Base-by-base conservation (phyloP, 192 early-diverging fungal species). In the Phlyctochytrium bullatum region DNA sequence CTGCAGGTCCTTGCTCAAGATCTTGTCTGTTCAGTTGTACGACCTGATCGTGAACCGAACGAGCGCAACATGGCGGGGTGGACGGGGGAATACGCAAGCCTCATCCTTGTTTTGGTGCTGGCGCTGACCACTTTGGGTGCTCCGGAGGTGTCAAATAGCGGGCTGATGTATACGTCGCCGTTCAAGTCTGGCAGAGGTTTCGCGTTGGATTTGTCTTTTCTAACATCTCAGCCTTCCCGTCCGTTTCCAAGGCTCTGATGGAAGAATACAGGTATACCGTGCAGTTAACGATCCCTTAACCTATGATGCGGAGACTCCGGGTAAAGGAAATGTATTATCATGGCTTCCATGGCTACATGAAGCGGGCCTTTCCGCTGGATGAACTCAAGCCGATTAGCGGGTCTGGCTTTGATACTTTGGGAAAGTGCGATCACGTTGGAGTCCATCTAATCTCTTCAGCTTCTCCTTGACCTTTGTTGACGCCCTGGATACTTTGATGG, bases 381-480 rank as follows among this genome's bases (percentile, higher is more conserved):
- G 92, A 94, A 82, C 75, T 95, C 24, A 86, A 91, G 52, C 93
- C 93, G 4, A 73, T 94, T 12, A 66, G 81, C 10, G 95, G 93
- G 72, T 72, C 23, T 14, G 92, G 93, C 1, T 78, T 86, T 36
- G 61, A 74, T 36, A 69, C 67, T 20, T 30, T 74, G 27, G 72
- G 72, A 25, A 71, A 71, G 69, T 71, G 0, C 14, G 67, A 25
- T 24, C 59, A 1, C 59, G 23, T 0, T 60, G 0, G 0, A 0
- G 33, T 2, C 20, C 36, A 12, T 17, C 27, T 50, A 0, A 54
- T 23, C 31, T 31, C 27, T 67, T 33, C 14, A 90, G 93, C 76
- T 95, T 86, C 67, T 80, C 91, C 4, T 74, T 94, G 57, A 95
- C 93, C 14, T 77, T 95, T 52, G 82, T 95, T 4, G 93, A 95